Evolutionary conservation across 2,329 filamentous ascomycete genomes (phyloP).

Genomic region (Cylindrodendrum hubeiense): DNA sequence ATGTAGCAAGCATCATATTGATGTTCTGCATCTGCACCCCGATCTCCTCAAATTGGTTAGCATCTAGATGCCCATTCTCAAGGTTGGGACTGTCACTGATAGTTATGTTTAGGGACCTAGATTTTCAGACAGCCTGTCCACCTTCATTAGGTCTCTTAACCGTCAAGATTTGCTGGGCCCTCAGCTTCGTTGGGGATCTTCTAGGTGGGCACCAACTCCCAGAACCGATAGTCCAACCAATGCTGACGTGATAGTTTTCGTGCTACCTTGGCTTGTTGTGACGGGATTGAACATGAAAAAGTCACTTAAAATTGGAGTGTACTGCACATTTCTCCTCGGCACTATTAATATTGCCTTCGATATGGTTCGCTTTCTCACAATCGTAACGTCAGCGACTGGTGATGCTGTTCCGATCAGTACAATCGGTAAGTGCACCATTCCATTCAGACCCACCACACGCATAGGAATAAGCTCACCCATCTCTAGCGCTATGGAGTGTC

Average conservation of each 20-base stretch:
- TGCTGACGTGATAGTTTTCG: background rate
- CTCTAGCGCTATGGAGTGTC: too few relatives aligned
- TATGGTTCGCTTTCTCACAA: background rate
- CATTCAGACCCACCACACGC: too few relatives aligned
- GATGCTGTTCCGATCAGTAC: background rate
- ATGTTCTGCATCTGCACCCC: constrained; percentile 11
- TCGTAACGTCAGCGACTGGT: background rate
- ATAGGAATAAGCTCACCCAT: too few relatives aligned
- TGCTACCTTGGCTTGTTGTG: constrained; percentile 3
- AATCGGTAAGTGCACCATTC: constrained; percentile 1
- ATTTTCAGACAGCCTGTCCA: too few relatives aligned
- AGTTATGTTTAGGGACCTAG: too few relatives aligned
- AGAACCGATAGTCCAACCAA: too few relatives aligned
- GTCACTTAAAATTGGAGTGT: background rate
- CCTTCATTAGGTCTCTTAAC: background rate
- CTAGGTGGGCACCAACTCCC: background rate
- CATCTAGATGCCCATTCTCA: too few relatives aligned
- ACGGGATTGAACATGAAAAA: background rate
- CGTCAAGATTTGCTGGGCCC: background rate
- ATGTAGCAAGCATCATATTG: background rate
- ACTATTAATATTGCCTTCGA: background rate
- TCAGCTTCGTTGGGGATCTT: background rate
- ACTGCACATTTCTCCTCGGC: too few relatives aligned
- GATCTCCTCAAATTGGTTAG: constrained; percentile 8
- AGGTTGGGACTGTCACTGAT: background rate